A percentile compares a stretch with the other conserved stretches of the same genome.
phyloP scores from a whole-genome alignment of 23 red algal genomes.

The Pyropia yezoensis region DNA sequence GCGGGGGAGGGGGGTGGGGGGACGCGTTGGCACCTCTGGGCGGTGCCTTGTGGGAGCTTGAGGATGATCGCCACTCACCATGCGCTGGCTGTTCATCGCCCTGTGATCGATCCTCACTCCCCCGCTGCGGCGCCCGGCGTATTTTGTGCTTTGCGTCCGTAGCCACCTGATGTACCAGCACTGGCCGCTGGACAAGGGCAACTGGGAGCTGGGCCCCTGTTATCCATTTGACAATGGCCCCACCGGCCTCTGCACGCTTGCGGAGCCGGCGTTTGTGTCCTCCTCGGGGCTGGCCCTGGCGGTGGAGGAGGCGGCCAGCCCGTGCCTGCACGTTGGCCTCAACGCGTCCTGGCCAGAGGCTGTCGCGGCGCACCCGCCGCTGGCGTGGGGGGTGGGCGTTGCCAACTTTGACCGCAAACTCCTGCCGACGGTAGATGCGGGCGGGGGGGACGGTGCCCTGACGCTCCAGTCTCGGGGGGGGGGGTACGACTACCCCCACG shows the following conservation, averaged over 20 bases:
- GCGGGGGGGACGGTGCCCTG: slow-evolving; percentile 32
- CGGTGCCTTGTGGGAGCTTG: too few relatives aligned
- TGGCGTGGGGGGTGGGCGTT: slow-evolving; percentile 65
- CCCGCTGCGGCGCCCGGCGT: neutral
- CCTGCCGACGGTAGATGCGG: slow-evolving; percentile 22
- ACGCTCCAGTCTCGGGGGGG: slow-evolving; percentile 48
- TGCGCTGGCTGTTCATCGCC: too few relatives aligned
- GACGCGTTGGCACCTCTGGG: too few relatives aligned
- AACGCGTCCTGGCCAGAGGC: slow-evolving; percentile 33
- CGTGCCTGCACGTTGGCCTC: slow-evolving; percentile 73
- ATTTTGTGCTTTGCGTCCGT: slow-evolving; percentile 7
- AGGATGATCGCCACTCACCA: too few relatives aligned
- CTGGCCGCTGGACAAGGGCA: slow-evolving; percentile 56
- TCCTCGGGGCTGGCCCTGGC: slow-evolving; percentile 38
- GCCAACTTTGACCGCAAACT: slow-evolving; percentile 68
- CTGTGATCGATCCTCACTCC: too few relatives aligned
- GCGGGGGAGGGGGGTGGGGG: too few relatives aligned
- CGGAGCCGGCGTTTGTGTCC: slow-evolving; percentile 49
- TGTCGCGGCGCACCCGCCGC: slow-evolving; percentile 13
- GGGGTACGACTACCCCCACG: slow-evolving; percentile 55
- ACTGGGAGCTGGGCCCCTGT: slow-evolving; percentile 62
- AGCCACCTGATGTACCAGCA: slow-evolving; percentile 78
- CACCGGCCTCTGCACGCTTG: slow-evolving; percentile 65
- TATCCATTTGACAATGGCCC: slow-evolving; percentile 96
- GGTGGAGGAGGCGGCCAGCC: slow-evolving; percentile 35